Evolutionary conservation across 2,329 filamentous ascomycete species (phyloP).

Genomic region (Ophiobolus disseminans): DNA sequence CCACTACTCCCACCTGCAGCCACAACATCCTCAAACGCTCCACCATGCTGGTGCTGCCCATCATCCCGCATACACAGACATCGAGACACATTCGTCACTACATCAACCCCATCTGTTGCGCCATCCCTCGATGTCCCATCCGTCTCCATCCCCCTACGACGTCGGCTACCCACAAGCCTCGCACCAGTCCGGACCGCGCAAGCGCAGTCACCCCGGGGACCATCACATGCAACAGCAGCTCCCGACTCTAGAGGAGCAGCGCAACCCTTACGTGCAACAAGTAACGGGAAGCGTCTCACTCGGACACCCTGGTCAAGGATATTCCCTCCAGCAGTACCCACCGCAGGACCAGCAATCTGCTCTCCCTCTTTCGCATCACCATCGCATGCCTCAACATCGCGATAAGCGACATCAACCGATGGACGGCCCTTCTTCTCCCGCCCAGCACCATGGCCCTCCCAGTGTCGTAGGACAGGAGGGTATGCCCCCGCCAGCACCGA

Average conservation of each 20-base stretch:
- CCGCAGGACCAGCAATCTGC: slow-evolving; percentile 33
- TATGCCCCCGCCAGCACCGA: slow-evolving; percentile 82
- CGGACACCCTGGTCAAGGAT: slow-evolving; percentile 48
- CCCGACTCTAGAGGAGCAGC: slow-evolving; percentile 50
- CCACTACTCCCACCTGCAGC: slow-evolving; percentile 49
- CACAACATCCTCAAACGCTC: slow-evolving; percentile 46
- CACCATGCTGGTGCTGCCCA: slow-evolving; percentile 46
- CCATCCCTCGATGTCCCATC: slow-evolving; percentile 48
- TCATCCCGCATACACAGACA: slow-evolving; percentile 50
- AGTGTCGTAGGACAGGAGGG: slow-evolving; percentile 85
- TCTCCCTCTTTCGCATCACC: slow-evolving; percentile 66
- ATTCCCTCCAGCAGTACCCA: slow-evolving; percentile 46
- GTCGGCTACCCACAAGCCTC: slow-evolving; percentile 42
- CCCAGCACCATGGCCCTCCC: slow-evolving; percentile 67
- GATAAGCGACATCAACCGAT: slow-evolving; percentile 67
- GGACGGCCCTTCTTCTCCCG: slow-evolving; percentile 52
- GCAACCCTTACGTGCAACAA: slow-evolving; percentile 48
- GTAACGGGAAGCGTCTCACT: slow-evolving; percentile 48
- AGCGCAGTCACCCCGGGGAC: slow-evolving; percentile 53
- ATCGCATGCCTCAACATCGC: slow-evolving; percentile 75
- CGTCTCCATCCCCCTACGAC: slow-evolving; percentile 47
- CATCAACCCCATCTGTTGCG: slow-evolving; percentile 45
- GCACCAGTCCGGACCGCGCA: slow-evolving; percentile 45
- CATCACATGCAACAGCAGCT: slow-evolving; percentile 50
- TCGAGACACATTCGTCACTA: slow-evolving; percentile 46